phyloP scores from a whole-genome alignment of 2,329 filamentous ascomycete genomes.

The Aspergillus ruber region DNA sequence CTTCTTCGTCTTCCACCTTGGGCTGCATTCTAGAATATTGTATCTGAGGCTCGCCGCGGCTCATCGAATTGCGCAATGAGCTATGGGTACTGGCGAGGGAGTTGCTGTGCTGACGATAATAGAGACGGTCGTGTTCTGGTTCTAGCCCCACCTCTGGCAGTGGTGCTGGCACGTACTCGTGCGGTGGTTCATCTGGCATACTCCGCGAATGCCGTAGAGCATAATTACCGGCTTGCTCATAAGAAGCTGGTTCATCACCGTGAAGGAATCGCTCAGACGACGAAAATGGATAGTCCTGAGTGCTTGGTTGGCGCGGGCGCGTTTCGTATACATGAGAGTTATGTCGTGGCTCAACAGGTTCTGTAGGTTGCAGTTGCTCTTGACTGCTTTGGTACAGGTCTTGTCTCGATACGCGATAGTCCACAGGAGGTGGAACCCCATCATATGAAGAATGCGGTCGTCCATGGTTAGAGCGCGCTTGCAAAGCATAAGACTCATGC shows the following conservation, averaged over 20 bases:
- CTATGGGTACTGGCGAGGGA: conserved; percentile 15
- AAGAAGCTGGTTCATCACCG: conserved; percentile 10
- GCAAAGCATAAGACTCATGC: conserved; percentile 16
- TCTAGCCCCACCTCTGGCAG: neutral
- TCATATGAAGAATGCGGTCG: conserved; percentile 21
- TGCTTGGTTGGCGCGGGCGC: conserved; percentile 9
- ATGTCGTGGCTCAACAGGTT: conserved; percentile 5
- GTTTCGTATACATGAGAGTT: conserved; percentile 13
- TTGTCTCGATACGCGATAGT: conserved; percentile 17
- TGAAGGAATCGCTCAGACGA: conserved; percentile 19
- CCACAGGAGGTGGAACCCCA: conserved; percentile 12
- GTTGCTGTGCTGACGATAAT: conserved; percentile 24
- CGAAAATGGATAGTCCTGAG: conserved; percentile 14
- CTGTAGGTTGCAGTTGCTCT: conserved; percentile 7
- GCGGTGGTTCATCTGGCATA: conserved; percentile 12
- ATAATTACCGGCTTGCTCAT: conserved; percentile 15
- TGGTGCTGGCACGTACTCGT: conserved; percentile 11
- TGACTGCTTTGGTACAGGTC: conserved; percentile 12
- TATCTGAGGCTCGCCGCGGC: conserved; percentile 25
- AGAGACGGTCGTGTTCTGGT: conserved; percentile 14
- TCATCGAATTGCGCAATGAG: conserved; percentile 17
- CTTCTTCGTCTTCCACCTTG: conserved; percentile 42
- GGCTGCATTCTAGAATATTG: conserved; percentile 43
- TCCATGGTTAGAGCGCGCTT: conserved; percentile 14
- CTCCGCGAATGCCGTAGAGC: conserved; percentile 11